Percentiles rank a stretch among this genome's conserved stretches.
These are phyloP conservation scores for Fusarium sp. DNA, from an alignment of 2,329 filamentous ascomycete genomes.

Conservation along the genomic window DNA sequence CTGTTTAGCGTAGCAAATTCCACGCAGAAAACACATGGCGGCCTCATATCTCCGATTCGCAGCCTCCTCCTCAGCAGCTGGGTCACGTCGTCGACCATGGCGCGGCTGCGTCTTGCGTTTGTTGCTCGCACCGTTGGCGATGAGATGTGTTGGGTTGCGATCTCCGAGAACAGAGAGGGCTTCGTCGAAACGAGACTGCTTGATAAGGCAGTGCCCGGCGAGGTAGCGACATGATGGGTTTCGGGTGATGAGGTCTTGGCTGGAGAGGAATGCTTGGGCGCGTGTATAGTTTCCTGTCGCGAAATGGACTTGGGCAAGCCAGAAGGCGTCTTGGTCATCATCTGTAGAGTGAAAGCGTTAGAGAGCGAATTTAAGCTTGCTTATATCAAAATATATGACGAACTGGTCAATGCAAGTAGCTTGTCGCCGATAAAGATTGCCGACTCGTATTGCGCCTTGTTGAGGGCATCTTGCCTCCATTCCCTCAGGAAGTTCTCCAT, in stretches of 20 bases:
- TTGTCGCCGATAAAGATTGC: conserved; percentile 99
- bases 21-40: conserved; percentile 95
- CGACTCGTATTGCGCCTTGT: conserved; percentile 95
- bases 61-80: conserved; percentile 72
- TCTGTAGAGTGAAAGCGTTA: conserved; percentile 64
- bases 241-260: conserved; percentile 83
- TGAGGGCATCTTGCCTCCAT: conserved; percentile 95
- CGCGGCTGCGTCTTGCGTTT: conserved; percentile 57
- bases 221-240: conserved; percentile 93
- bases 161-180: conserved; percentile 89
- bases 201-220: conserved; percentile 93
- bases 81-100: conserved; percentile 51
- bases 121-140: conserved; percentile 66
- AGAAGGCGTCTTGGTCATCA: conserved; percentile 94
- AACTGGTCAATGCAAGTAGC: conserved; percentile 92
- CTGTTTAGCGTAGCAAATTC: conserved; percentile 94
- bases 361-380: background rate
- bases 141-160: conserved; percentile 91
- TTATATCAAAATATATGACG: conserved; percentile 48
- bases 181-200: conserved; percentile 90
- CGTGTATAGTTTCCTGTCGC: conserved; percentile 94
- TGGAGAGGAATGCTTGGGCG: conserved; percentile 86
- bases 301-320: conserved; percentile 98
- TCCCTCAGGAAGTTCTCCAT: conserved; percentile 96
- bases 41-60: conserved; percentile 89